phyloP scores from a whole-genome alignment of 192 early-diverging fungal species.

The Backusella mclennaniae region DNA sequence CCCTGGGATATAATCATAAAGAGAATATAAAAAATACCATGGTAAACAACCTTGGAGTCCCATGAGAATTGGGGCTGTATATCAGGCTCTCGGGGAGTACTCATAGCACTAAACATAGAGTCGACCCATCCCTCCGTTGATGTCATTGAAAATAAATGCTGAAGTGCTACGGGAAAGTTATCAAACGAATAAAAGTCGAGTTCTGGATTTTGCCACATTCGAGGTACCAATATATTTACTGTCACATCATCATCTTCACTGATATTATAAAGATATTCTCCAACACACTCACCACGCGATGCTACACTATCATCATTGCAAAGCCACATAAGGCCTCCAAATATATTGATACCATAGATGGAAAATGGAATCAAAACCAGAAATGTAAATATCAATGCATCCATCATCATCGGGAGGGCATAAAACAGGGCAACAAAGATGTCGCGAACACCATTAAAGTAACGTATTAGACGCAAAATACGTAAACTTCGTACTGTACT shows the following conservation, averaged over 20 bases:
- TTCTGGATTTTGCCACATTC: slow-evolving; percentile 54
- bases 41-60: slow-evolving; percentile 20
- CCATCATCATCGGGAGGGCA: slow-evolving; percentile 52
- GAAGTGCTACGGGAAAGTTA: slow-evolving; percentile 44
- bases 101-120: slow-evolving; percentile 36
- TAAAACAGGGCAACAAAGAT: slow-evolving; percentile 34
- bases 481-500: slow-evolving; percentile 49
- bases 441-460: slow-evolving; percentile 30
- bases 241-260: slow-evolving; percentile 9
- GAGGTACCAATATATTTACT: slow-evolving; percentile 35
- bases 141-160: slow-evolving; percentile 48
- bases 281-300: slow-evolving; percentile 34
- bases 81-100: slow-evolving; percentile 28
- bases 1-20: slow-evolving; percentile 40
- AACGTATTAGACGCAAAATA: slow-evolving; percentile 34
- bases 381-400: slow-evolving; percentile 49
- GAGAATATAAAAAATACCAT: slow-evolving; percentile 23
- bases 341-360: slow-evolving; percentile 53
- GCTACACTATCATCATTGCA: slow-evolving; percentile 40
- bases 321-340: slow-evolving; percentile 43
- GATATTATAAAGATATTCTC: slow-evolving; percentile 26
- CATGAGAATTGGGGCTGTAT: slow-evolving; percentile 26
- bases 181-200: slow-evolving; percentile 49
- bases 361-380: slow-evolving; percentile 51
- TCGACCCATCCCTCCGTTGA: slow-evolving; percentile 57